Percentiles rank a stretch among this genome's conserved stretches.
These are phyloP conservation scores for Triticum monococcum DNA, from an alignment of 176 grass and related monocot species.

Conservation along the genomic window DNA sequence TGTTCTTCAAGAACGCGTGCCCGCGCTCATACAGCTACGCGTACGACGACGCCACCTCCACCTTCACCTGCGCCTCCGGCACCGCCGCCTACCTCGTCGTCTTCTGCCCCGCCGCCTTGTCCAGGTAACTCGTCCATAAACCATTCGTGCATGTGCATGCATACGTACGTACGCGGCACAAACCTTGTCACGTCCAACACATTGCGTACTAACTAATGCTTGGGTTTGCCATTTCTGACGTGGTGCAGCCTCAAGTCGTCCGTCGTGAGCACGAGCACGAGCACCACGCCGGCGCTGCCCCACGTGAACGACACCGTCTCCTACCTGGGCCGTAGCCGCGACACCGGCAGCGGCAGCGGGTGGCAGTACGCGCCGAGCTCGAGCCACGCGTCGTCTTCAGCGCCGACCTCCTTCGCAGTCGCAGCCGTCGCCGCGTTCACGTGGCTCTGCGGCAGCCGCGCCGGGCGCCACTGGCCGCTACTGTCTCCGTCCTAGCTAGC, in stretches of 20 bases:
- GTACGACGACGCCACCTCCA: conserved; percentile 63
- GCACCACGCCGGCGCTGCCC: conserved; percentile 28
- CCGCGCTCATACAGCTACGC: conserved; percentile 69
- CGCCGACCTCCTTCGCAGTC: background rate
- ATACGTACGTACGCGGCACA: background rate
- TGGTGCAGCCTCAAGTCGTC: conserved; percentile 63
- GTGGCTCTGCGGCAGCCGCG: conserved; percentile 16
- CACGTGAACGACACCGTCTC: conserved; percentile 54
- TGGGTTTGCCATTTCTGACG: background rate
- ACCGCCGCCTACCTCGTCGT: conserved; percentile 52
- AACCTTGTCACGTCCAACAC: background rate
- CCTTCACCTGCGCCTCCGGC: conserved; percentile 62
- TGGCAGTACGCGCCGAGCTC: background rate
- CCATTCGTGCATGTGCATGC: background rate
- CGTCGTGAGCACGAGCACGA: conserved; percentile 20
- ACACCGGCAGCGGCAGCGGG: background rate
- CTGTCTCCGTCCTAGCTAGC: background rate
- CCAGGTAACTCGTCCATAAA: background rate
- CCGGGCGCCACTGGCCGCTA: background rate
- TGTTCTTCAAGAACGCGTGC: conserved; percentile 72
- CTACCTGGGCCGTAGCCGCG: conserved; percentile 23
- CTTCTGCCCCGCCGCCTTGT: conserved; percentile 54
- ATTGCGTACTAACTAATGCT: background rate
- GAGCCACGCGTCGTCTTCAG: background rate
- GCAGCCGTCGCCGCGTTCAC: background rate